phyloP scores from a whole-genome alignment of 441 rosid genomes.

The Breynia disticha region DNA sequence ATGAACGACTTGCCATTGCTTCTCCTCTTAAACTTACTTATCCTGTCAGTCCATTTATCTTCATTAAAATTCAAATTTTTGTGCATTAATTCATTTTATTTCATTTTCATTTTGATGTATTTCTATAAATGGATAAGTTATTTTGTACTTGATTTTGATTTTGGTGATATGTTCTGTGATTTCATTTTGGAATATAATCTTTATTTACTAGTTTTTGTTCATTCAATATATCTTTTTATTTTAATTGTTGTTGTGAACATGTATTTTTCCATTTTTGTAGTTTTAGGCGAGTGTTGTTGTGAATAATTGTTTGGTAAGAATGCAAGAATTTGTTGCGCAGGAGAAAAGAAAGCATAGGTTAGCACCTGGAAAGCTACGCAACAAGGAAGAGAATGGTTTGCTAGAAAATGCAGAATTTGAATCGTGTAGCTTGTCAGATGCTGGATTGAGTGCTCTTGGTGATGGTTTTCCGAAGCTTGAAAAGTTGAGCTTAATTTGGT shows the following conservation, averaged over 20 bases:
- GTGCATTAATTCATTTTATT: not conserved
- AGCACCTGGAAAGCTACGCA: constrained; percentile 24
- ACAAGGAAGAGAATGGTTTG: constrained; percentile 21
- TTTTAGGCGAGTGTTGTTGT: too few species aligned
- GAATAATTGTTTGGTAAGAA: too few species aligned
- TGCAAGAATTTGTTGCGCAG: constrained; percentile 25
- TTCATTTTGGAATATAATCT: too few species aligned
- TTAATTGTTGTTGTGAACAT: not conserved
- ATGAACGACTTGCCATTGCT: constrained; percentile 56
- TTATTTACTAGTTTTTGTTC: not conserved
- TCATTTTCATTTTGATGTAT: not conserved
- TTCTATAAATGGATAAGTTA: not conserved
- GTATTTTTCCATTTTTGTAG: not conserved
- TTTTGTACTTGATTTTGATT: not conserved
- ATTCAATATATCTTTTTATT: too few species aligned
- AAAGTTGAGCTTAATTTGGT: constrained; percentile 77
- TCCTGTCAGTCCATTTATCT: constrained; percentile 22
- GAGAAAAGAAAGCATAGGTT: constrained; percentile 36
- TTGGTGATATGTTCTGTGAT: too few species aligned
- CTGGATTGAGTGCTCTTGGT: constrained; percentile 53
- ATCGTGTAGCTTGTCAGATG: constrained; percentile 51
- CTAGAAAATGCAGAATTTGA: constrained; percentile 29
- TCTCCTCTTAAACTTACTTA: constrained; percentile 37
- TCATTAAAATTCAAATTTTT: too few species aligned
- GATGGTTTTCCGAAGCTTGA: constrained; percentile 60